These are phyloP conservation scores for Otatea glauca DNA, from an alignment of 176 grass and related monocot genomes.

Conservation along the genomic window DNA sequence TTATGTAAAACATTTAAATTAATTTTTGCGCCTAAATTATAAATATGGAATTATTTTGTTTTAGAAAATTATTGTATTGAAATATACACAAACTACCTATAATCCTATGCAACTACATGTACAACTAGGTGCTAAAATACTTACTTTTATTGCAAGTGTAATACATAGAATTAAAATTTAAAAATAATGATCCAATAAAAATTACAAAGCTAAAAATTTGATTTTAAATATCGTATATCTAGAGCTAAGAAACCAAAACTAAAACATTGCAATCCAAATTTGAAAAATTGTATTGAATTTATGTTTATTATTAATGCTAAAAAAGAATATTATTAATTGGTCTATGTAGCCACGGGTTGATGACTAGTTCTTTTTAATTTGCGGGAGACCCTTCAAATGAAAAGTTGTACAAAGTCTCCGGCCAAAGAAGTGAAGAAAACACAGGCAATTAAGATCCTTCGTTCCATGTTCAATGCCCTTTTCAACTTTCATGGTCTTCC, in stretches of 20 bases:
- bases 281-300: too few species aligned
- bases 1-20: background rate
- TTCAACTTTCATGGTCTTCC: slow-evolving; percentile 58
- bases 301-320: too few species aligned
- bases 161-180: too few species aligned
- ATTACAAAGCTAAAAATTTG: too few species aligned
- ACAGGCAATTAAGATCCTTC: slow-evolving; percentile 44
- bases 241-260: too few species aligned
- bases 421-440: slow-evolving; percentile 20
- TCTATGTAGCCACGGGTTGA: too few species aligned
- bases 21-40: background rate
- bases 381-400: slow-evolving; percentile 38
- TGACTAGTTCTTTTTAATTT: background rate
- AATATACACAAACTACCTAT: background rate
- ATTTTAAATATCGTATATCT: too few species aligned
- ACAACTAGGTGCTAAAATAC: background rate
- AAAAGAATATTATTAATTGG: too few species aligned
- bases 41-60: background rate
- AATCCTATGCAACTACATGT: background rate
- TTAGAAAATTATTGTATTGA: background rate
- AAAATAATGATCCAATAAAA: too few species aligned
- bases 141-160: background rate
- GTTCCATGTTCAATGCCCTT: slow-evolving; percentile 46
- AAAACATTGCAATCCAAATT: too few species aligned
- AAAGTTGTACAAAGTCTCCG: slow-evolving; percentile 38